Base-by-base conservation (phyloP, 805 yeast genomes). In the Suhomyces sp. region DNA sequence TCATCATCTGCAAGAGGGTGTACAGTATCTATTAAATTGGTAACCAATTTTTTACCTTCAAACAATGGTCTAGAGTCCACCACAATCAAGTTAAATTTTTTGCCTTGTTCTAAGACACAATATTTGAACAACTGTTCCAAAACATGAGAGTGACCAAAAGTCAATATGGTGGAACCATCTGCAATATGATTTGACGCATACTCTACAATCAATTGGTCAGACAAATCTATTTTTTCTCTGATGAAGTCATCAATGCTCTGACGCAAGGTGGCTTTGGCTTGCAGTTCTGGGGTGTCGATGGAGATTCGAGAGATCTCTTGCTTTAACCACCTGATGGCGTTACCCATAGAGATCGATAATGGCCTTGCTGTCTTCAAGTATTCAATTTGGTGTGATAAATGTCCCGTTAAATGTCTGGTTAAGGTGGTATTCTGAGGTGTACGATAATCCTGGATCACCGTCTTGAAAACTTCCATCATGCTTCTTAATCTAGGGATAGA, bases 291-390 rank as follows among this genome's bases (percentile, higher is more conserved):
- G 19, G 78, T 68, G 43, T 85, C 95, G 37, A 90, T 80, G 39
- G 88, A 81, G 31, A 91, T 77, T 27, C 76, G 72, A 1, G 96
- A 79, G 36, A 93, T 91, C 57, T 86, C 91, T 65, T 91, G 98
- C 54, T 93, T 93, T 44, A 93, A 72, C 96, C 97, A 90, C 51
- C 98, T 78, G 47, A 93, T 93, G 2, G 97, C 91, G 65, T 90
- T 93, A 36, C 98, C 98, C 98, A 93, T 93, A 1, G 96, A 77
- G 2, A 90, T 85, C 37, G 93, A 80, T 31, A 93, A 70, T 1
- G 98, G 97, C 44, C 98, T 77, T 3, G 96, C 90, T 7, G 87
- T 79, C 51, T 87, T 91, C 48, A 93, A 68, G 48, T 84, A 87
- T 56, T 91, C 98, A 46, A 93, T 93, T 63, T 93, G 98, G 53